These are phyloP conservation scores for Nissolia schottii DNA, from an alignment of 306 rosid species.

Conservation along the genomic window DNA sequence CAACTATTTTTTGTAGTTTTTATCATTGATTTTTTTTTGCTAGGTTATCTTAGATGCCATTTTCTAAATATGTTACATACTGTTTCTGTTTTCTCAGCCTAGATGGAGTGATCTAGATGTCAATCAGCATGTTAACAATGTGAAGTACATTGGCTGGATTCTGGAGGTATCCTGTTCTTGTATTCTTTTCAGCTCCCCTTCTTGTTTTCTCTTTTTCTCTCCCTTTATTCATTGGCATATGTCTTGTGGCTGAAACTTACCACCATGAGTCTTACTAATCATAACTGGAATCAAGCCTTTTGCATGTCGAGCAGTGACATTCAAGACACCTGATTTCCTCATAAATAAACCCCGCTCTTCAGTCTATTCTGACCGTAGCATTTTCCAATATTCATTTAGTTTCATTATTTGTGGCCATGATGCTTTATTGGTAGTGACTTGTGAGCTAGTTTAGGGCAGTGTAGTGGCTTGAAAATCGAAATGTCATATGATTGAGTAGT, in stretches of 20 bases:
- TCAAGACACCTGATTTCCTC: not conserved
- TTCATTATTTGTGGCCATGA: not conserved
- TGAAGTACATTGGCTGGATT: conserved; percentile 99
- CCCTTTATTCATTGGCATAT: not conserved
- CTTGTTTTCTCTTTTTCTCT: not conserved
- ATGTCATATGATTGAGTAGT: not conserved
- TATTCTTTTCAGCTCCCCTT: not conserved
- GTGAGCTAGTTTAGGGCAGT: not conserved
- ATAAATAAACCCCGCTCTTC: not conserved
- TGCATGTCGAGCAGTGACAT: not conserved
- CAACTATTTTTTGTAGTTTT: conserved; percentile 1
- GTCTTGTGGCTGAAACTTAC: not conserved
- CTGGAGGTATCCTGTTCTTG: conserved; percentile 67
- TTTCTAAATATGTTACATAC: conserved; percentile 8
- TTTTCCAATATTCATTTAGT: not conserved
- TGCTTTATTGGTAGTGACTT: not conserved
- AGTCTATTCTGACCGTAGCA: not conserved
- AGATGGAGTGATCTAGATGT: conserved; percentile 93
- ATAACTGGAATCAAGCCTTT: not conserved
- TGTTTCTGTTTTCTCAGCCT: conserved; percentile 53
- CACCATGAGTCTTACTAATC: not conserved
- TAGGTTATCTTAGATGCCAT: not conserved
- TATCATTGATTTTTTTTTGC: conserved; percentile 1
- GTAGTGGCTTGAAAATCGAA: not conserved
- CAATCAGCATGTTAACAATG: conserved; percentile 98